Base-by-base conservation (phyloP, 108 stramenopile species). In the Cyclostephanos tholiformis region DNA sequence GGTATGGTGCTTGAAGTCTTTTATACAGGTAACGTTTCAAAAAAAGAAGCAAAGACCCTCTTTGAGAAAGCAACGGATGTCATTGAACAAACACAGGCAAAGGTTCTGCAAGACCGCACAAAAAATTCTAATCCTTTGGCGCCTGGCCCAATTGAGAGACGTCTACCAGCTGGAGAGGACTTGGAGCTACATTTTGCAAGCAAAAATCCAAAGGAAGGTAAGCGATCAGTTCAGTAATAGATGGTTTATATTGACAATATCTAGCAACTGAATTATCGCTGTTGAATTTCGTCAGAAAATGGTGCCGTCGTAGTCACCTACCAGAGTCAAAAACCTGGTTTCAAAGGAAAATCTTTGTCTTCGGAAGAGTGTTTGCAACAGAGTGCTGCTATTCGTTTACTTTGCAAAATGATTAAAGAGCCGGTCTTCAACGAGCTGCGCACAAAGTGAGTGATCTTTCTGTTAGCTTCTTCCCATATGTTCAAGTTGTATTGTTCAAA, bases 341-440 rank as follows among this genome's bases (percentile, higher is more conserved):
- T 85, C 76, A 85, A 83, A 75, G 89, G 92, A 46, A 69, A 80
- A 61, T 23, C 65, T 26, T 56, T 94, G n/a, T 91, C 91, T 26
- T 80, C 86, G 48, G 64, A 76, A 41, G 76, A 81, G 56, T 82
- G 88, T 23, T 72, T 95, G 36, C 63, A 85, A 12, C 79, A 63
- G n/a, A 89, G 86, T 41, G 87, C 91, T 19, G 60, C 88, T 4
- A 86, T 95, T 63, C 84, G 91, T 39, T 69, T 93, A 61, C 66
- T 95, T 41, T 81, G 86, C 67, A 85, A 87, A 53, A 93, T 95
- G 59, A 68, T 95, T 25, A 71, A 89, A n/a, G 95, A 95, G 68
- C 95, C 95, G 0, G 82, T 88, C 10, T 95, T 95, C 74, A 78
- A 95, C 58, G 82, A 89, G 39, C 75, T 95, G 2, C 70, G 94